Evolutionary conservation across 345 rosid genomes (phyloP).

Genomic region (Heritiera littoralis): DNA sequence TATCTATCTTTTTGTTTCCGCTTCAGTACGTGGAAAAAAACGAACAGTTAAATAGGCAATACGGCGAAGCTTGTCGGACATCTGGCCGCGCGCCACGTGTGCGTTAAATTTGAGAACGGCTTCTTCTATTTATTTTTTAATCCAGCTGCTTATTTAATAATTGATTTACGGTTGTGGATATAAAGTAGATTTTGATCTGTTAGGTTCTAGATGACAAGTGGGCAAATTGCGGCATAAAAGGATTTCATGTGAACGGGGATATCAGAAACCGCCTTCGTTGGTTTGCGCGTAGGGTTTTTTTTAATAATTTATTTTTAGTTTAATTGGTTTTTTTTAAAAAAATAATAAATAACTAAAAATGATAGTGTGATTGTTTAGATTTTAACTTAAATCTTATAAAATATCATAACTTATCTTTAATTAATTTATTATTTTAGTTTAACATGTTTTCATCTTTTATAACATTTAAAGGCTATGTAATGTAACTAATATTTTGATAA

Average conservation of each 20-base stretch:
- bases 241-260: neutral
- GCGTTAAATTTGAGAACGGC: neutral
- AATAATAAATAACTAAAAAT: no score
- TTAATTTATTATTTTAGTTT: neutral
- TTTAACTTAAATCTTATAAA: no score
- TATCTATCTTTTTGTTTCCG: no score
- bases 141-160: neutral
- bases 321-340: neutral
- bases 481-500: no score
- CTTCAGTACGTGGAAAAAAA: no score
- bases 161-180: neutral
- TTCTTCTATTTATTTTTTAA: no score
- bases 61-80: neutral
- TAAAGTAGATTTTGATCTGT: neutral
- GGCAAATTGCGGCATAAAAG: neutral
- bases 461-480: no score
- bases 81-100: neutral
- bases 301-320: neutral
- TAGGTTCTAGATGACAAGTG: neutral
- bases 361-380: no score
- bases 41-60: neutral
- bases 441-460: no score
- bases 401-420: neutral
- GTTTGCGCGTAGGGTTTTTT: neutral
- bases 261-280: neutral